A percentile compares a stretch with the other conserved stretches of the same genome.
phyloP scores from a whole-genome alignment of 148 eudicot genomes.

The Pharnaceum exiguum region DNA sequence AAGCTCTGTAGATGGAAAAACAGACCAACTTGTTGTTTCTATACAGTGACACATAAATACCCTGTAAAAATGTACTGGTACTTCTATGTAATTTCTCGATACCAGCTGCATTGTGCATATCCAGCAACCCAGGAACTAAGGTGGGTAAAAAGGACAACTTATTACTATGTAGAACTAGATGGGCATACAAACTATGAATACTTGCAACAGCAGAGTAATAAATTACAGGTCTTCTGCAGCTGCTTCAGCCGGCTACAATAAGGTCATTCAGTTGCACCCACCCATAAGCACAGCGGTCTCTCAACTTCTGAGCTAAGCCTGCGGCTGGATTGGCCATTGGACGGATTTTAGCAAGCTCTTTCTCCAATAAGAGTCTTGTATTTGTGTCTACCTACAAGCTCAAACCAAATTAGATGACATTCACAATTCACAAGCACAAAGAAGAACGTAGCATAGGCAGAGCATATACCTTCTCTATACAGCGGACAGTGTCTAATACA shows the following conservation, averaged over 20 bases:
- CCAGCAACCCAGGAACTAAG: no score
- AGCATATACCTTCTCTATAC: constrained; percentile 44
- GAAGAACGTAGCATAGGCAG: not conserved
- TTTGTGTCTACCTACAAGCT: constrained; percentile 50
- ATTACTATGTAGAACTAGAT: no score
- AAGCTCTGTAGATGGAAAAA: no score
- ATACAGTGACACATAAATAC: no score
- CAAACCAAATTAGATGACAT: not conserved
- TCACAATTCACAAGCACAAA: not conserved
- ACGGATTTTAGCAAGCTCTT: constrained; percentile 55
- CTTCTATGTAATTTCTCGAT: no score
- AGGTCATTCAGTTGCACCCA: constrained; percentile 86
- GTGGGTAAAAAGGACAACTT: no score
- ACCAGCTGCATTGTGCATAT: no score
- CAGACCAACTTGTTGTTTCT: no score
- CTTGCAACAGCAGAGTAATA: no score
- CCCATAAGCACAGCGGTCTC: constrained; percentile 87
- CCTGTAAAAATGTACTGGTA: no score
- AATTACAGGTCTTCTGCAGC: no score
- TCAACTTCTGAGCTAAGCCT: constrained; percentile 45
- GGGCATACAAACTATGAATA: no score
- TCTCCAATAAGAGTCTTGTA: constrained; percentile 45
- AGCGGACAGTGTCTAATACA: constrained; percentile 68
- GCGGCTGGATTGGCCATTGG: constrained; percentile 65
- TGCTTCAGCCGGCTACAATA: constrained; percentile 31